Evolutionary conservation across 164 flowering plant species (phyloP).

Genomic region (Nelumbo lutea): DNA sequence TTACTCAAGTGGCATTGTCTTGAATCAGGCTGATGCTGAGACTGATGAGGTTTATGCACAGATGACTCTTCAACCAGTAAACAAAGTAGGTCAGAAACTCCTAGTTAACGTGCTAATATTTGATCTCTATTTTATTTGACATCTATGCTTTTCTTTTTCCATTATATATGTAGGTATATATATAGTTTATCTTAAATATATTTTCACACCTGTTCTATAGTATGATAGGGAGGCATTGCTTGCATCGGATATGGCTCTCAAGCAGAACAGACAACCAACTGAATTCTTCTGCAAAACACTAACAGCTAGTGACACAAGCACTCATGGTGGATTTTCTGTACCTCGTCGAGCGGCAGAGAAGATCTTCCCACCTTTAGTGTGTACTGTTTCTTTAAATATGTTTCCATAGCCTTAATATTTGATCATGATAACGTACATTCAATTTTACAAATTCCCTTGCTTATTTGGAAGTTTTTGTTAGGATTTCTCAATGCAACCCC

Average conservation of each 20-base stretch:
- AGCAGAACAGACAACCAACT: slow-evolving; percentile 78
- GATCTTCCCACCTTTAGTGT: slow-evolving; percentile 84
- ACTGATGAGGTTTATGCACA: slow-evolving; percentile 97
- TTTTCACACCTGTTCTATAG: slow-evolving; percentile 30
- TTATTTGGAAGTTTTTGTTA: slow-evolving; percentile 23
- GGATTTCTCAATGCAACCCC: slow-evolving; percentile 97
- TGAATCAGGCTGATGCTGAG: slow-evolving; percentile 83
- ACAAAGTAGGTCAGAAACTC: slow-evolving; percentile 51
- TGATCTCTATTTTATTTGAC: background rate
- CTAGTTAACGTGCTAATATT: background rate
- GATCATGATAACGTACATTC: background rate
- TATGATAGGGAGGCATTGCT: slow-evolving; percentile 79
- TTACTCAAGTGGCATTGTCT: background rate
- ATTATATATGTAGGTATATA: no score
- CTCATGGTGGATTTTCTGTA: slow-evolving; percentile 98
- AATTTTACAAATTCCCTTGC: slow-evolving; percentile 8
- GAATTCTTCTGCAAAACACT: slow-evolving; percentile 97
- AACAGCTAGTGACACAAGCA: slow-evolving; percentile 96
- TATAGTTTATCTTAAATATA: background rate
- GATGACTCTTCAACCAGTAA: slow-evolving; percentile 97
- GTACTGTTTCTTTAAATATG: slow-evolving; percentile 16
- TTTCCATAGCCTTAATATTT: background rate
- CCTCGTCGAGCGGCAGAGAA: slow-evolving; percentile 99
- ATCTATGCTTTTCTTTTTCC: background rate
- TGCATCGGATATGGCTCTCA: slow-evolving; percentile 85